A percentile compares a stretch with the other conserved stretches of the same genome.
These are phyloP conservation scores for Nelumbo lutea DNA, from an alignment of 164 flowering plant genomes.

Conservation along the genomic window DNA sequence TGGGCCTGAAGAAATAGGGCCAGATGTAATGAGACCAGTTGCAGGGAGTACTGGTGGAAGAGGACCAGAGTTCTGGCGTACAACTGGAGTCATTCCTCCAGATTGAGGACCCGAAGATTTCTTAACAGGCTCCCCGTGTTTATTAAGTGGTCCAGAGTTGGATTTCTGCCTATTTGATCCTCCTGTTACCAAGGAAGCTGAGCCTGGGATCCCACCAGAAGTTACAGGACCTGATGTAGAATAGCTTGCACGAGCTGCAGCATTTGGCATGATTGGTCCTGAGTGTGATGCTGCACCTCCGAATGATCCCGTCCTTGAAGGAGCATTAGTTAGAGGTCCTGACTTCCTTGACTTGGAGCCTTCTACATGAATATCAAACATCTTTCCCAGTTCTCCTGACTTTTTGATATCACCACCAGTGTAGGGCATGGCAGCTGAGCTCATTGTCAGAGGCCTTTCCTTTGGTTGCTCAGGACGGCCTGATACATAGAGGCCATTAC, in stretches of 20 bases:
- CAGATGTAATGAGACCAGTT: constrained; percentile 76
- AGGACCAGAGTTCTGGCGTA: constrained; percentile 74
- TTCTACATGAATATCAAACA: constrained; percentile 88
- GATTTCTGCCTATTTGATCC: constrained; percentile 55
- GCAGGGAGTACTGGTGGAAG: constrained; percentile 60
- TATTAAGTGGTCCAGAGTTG: constrained; percentile 70
- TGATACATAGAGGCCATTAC: constrained; percentile 89
- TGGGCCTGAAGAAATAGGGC: constrained; percentile 70
- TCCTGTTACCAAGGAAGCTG: constrained; percentile 24
- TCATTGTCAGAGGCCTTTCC: constrained; percentile 83
- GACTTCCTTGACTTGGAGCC: constrained; percentile 89
- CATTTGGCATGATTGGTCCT: constrained; percentile 63
- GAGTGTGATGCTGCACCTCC: constrained; percentile 85
- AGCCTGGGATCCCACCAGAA: constrained; percentile 45
- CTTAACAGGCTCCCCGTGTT: constrained; percentile 60
- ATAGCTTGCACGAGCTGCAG: constrained; percentile 47
- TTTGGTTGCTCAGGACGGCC: constrained; percentile 94
- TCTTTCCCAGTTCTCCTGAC: constrained; percentile 96
- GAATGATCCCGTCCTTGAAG: constrained; percentile 84
- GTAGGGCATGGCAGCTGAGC: constrained; percentile 86
- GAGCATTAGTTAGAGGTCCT: constrained; percentile 74
- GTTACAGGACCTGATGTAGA: constrained; percentile 52
- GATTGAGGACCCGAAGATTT: constrained; percentile 74
- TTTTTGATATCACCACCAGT: constrained; percentile 98
- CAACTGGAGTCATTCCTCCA: constrained; percentile 39